A percentile compares a stretch with the other conserved stretches of the same genome.
phyloP scores from a whole-genome alignment of 257 asterid genomes.

The Solanum sejunctum region DNA sequence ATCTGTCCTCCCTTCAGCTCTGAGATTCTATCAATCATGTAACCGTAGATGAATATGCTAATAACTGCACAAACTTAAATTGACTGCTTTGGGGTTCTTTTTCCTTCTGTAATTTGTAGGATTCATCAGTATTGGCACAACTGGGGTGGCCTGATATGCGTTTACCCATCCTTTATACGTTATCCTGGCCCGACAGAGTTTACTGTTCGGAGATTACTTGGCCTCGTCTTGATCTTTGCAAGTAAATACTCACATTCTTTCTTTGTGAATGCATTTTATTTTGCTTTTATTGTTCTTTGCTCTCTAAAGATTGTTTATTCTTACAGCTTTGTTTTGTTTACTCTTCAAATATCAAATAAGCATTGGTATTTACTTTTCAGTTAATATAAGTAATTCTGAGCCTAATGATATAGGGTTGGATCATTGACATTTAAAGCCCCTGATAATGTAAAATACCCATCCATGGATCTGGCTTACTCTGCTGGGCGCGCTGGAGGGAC shows the following conservation, averaged over 20 bases:
- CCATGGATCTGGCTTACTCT: conserved; percentile 93
- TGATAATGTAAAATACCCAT: conserved; percentile 90
- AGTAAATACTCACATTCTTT: conserved; percentile 28
- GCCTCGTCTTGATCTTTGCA: conserved; percentile 99
- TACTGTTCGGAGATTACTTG: conserved; percentile 88
- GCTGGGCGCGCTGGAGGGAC: conserved; percentile 99
- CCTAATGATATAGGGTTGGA: conserved; percentile 49
- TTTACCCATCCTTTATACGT: conserved; percentile 83
- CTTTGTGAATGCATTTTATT: neutral
- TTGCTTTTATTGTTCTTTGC: neutral
- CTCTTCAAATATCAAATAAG: neutral
- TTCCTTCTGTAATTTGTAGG: conserved; percentile 27
- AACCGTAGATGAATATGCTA: neutral
- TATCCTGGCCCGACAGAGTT: conserved; percentile 93
- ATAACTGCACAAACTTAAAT: neutral
- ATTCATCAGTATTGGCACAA: conserved; percentile 87
- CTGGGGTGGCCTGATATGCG: conserved; percentile 99
- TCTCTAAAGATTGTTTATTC: neutral
- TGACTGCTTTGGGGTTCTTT: neutral
- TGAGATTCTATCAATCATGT: neutral
- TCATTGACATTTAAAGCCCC: conserved; percentile 79
- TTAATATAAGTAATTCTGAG: neutral
- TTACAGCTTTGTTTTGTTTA: neutral
- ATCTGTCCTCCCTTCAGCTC: neutral
- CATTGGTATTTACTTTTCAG: neutral